Evolutionary conservation across 164 flowering plant genomes (phyloP).

Genomic region (Vitis labrusca): DNA sequence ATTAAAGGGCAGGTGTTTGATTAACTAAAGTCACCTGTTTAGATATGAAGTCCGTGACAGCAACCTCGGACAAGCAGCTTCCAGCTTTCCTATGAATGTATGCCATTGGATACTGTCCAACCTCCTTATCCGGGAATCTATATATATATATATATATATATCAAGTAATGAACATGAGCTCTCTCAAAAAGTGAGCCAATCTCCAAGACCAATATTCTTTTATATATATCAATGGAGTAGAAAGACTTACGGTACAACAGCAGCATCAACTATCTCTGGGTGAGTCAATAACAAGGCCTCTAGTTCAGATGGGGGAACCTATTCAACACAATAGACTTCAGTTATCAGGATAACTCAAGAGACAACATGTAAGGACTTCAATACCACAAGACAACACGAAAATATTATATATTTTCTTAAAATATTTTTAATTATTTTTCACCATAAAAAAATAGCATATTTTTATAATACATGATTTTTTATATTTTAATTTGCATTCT

Average conservation of each 20-base stretch:
- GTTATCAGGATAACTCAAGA: background rate
- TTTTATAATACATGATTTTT: no score
- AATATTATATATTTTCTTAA: no score
- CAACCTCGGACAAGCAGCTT: conserved; percentile 43
- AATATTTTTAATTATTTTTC: no score
- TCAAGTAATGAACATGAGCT: no score
- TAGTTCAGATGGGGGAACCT: conserved; percentile 96
- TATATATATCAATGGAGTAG: background rate
- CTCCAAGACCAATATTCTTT: no score
- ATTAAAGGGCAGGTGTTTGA: no score
- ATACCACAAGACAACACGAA: background rate
- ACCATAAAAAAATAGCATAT: no score
- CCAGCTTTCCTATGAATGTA: conserved; percentile 78
- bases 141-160: no score
- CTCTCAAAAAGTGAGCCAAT: no score
- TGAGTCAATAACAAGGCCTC: conserved; percentile 78
- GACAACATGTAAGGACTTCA: background rate
- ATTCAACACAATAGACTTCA: background rate
- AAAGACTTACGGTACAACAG: conserved; percentile 83
- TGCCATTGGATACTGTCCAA: conserved; percentile 93
- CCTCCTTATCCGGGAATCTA: conserved; percentile 86
- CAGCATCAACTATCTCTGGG: conserved; percentile 75
- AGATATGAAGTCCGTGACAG: conserved; percentile 69
- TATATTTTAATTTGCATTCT: no score
- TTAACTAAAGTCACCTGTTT: conserved; percentile 47